These are phyloP conservation scores for Fusarium sacchari DNA, from an alignment of 2,329 filamentous ascomycete species.

Conservation along the genomic window DNA sequence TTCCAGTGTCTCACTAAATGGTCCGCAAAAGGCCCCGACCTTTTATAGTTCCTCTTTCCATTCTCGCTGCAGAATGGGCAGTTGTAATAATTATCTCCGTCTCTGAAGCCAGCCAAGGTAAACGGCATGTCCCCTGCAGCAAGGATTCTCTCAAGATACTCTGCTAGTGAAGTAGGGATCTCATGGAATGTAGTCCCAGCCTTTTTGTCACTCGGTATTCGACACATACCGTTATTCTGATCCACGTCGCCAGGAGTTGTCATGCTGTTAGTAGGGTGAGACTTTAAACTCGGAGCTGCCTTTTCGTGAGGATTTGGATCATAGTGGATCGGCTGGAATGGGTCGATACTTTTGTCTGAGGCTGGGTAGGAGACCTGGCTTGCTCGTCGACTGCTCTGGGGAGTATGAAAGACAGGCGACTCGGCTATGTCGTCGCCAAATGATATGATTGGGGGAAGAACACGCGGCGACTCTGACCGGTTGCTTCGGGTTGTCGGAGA, in stretches of 20 bases:
- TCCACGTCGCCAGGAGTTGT: not conserved
- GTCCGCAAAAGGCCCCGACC: not conserved
- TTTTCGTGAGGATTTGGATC: not conserved
- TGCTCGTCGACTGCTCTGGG: not conserved
- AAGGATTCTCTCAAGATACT: not conserved
- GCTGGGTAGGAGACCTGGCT: not conserved
- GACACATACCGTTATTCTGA: not conserved
- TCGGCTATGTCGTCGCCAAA: not conserved
- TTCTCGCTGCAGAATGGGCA: not conserved
- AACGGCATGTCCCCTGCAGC: not conserved
- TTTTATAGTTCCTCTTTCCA: not conserved
- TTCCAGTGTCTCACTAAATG: not conserved
- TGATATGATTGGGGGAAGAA: not conserved
- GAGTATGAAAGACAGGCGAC: not conserved
- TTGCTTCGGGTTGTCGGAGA: not conserved
- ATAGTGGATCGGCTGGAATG: not conserved
- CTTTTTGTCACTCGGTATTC: not conserved
- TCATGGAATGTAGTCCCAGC: not conserved
- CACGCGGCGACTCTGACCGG: not conserved
- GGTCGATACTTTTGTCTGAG: not conserved
- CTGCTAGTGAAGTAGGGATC: not conserved
- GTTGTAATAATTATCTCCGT: not conserved
- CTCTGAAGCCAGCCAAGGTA: not conserved
- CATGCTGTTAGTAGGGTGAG: not conserved
- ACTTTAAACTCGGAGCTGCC: not conserved